Conservation (phyloP, 805 yeast species). For the Saccharomyces eubayanus region DNA sequence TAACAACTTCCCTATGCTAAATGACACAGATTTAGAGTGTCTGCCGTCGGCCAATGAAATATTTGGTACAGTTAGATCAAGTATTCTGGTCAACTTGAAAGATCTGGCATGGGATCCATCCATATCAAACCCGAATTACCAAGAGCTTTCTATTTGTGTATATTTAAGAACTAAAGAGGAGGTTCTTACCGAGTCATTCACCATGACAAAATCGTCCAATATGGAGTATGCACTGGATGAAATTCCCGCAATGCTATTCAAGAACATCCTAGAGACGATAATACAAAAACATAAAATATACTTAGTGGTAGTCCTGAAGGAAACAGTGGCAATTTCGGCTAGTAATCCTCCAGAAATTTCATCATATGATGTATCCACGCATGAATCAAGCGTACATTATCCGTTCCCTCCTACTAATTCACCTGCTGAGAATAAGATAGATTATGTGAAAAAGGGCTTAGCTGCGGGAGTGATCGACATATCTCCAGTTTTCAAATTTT, state of each 20-base stretch:
- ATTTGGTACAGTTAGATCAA: constrained; percentile 31
- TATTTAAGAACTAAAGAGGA: constrained; percentile 56
- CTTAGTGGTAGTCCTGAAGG: constrained; percentile 68
- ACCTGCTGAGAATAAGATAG: constrained; percentile 7
- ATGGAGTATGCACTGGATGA: constrained; percentile 54
- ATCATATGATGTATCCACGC: neutral
- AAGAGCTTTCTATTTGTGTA: constrained; percentile 60
- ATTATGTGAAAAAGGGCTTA: constrained; percentile 57
- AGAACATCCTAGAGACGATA: constrained; percentile 60
- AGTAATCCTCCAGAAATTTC: constrained; percentile 2
- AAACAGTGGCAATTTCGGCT: constrained; percentile 40
- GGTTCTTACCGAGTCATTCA: constrained; percentile 72
- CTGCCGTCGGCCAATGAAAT: constrained; percentile 29
- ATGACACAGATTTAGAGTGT: constrained; percentile 31
- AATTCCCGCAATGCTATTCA: constrained; percentile 70
- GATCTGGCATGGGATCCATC: constrained; percentile 56
- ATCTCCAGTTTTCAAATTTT: constrained; percentile 63
- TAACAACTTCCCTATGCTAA: constrained; percentile 55
- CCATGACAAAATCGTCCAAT: constrained; percentile 52
- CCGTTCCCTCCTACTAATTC: constrained; percentile 21
- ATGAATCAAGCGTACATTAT: constrained; percentile 15
- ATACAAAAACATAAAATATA: constrained; percentile 58
- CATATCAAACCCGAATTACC: constrained; percentile 53
- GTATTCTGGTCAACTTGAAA: constrained; percentile 69
- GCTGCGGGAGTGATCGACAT: constrained; percentile 87